Base-by-base conservation (phyloP, 352 stramenopile genomes). In the Blastocystis hominis region DNA sequence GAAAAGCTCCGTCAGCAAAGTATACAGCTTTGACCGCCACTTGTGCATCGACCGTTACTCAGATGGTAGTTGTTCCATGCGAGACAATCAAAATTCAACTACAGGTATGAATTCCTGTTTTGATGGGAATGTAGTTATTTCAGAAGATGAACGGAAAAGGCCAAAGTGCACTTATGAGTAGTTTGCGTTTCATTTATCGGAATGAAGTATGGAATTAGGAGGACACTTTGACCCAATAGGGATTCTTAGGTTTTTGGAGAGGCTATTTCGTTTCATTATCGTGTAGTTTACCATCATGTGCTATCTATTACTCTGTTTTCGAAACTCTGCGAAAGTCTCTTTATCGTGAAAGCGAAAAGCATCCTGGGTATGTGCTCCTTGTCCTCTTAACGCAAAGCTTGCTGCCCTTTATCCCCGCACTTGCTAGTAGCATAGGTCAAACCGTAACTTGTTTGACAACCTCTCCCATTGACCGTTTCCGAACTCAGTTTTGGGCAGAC, bases 11-110 rank as follows among this genome's bases (percentile, higher is more conserved):
- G 17, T 84, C 72, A 20, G 72, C 72, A 47, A 84, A 84, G 72
- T 84, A 84, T 40, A 84, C 50, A 46, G 72, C 72, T 36, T n/a
- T 68, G 47, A 66, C 72, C 2, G 59, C 72, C 20, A 53, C 72
- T 36, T 84, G 72, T 30, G 72, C 72, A 17, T 84, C 72, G 9
- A 66, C 47, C 30, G 42, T 84, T 24, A 66, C 72, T 17, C 72
- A 84, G 50, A n/a, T 84, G 15, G 55, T 84, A 24, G 68, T 84
- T 46, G 72, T 84, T 6, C 72, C 72, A 15, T 84, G 72, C 55
- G 72, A 84, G 62, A 84, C 72, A 3, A 84, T 84, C 72, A 84
- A 84, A 47, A 46, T 84, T 15, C 72, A 84, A n/a, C 44, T 84
- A 20, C 72, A 84, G 30, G 72, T 68, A 46, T 17, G 13, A 3